Evolutionary conservation across 352 stramenopile genomes (phyloP), one percentile per base, ranked within the genome.

Genomic region (Phytopythium cucurbitacearum): DNA sequence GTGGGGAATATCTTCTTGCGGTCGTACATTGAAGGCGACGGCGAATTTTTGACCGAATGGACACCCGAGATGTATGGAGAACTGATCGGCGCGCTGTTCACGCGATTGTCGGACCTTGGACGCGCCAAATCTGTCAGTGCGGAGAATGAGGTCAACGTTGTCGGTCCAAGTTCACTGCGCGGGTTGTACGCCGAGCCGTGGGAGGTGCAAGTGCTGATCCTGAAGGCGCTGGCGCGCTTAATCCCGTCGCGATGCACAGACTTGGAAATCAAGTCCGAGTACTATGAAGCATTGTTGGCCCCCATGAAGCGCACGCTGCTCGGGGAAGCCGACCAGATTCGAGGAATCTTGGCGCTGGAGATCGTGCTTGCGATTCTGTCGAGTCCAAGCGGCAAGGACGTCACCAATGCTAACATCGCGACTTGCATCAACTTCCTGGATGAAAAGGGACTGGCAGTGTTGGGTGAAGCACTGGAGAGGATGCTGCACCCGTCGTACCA

Each of bases 1-100:
- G 76, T 93, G 4, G 76, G 80, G 8, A 85, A 91, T 42, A 89
- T 94, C 49, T 94, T 93, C 51, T 35, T 94, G 21, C 68, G 69
- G 11, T 90, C 82, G 12, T 94, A 89, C 56, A 82, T 94, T 45
- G 78, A 91, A 64, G 80, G 76, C 16, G 73, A 91, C 49, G 85
- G 85, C 0, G 64, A 86, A 33, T 92, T 94, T 48, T 62, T 92
- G 37, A 89, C 76, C 41, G 59, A 80, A 16, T 94, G 82, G 85
- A 87, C 71, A 32, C 57, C 69, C 3, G 73, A 81, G 16, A 91
- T 90, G 82, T 91, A 87, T 60, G 56, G 53, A 11, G 64, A 79
- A 7, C 64, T 89, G 41, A 77, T 91, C 46, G 67, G 72, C 51
- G 80, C 76, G 16, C 69, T 94, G 8, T 91, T 93, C 16, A 28